Evolutionary conservation across 1,139 yeast genomes (phyloP).

Genomic region (Zygosaccharomyces sapae): DNA sequence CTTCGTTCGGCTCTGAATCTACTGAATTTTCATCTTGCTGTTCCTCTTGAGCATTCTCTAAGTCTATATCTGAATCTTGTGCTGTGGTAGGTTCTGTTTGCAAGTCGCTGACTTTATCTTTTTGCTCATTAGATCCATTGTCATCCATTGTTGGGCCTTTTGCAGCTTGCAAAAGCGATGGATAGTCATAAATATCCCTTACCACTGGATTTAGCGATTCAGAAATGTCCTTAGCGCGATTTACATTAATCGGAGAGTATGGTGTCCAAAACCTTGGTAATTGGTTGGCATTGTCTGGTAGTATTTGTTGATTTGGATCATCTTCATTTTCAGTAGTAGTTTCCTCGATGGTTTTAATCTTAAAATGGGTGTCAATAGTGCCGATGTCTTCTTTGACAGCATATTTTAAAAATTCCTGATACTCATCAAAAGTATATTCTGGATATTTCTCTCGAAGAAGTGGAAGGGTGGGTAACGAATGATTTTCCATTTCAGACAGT

Average conservation of each 20-base stretch:
- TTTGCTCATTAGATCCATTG: background rate
- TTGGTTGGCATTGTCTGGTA: conserved; percentile 18
- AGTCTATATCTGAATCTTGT: conserved; percentile 2
- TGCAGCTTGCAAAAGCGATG: background rate
- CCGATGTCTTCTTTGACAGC: conserved; percentile 17
- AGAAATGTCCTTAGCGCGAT: conserved; percentile 18
- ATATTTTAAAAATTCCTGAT: conserved; percentile 16
- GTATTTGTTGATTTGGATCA: conserved; percentile 7
- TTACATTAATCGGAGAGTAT: conserved; percentile 18
- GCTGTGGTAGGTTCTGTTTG: background rate
- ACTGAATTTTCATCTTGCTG: background rate
- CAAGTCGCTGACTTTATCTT: background rate
- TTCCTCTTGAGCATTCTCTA: background rate
- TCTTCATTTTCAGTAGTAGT: background rate
- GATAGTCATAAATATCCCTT: conserved; percentile 28
- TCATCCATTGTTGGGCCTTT: background rate
- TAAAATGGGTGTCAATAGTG: conserved; percentile 38
- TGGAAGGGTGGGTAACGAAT: conserved; percentile 21
- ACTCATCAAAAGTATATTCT: conserved; percentile 13
- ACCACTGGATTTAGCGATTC: conserved; percentile 22
- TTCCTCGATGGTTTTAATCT: conserved; percentile 39
- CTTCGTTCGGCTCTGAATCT: background rate
- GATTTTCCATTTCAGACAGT: conserved; percentile 3
- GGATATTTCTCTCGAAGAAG: conserved; percentile 23
- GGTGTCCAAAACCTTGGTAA: conserved; percentile 43